Percentiles rank a stretch among this genome's conserved stretches.
Conservation (phyloP, 2,329 filamentous ascomycete genomes). For the Chrysoporthe cubensis region DNA sequence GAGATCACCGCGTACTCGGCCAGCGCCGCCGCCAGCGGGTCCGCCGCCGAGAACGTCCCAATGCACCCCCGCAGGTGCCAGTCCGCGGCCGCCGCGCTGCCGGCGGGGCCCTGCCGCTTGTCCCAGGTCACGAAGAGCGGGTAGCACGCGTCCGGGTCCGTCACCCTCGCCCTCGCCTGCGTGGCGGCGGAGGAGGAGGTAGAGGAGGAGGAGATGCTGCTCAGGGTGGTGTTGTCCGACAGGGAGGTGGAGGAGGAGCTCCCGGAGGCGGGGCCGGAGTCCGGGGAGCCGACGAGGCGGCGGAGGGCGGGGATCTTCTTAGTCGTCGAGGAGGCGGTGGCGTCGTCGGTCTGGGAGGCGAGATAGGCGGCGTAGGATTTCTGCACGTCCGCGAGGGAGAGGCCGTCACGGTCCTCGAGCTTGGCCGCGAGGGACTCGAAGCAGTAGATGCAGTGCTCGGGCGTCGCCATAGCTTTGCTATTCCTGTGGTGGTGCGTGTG, state of each 20-base stretch:
- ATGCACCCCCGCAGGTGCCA: constrained; percentile 89
- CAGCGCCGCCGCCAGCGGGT: constrained; percentile 74
- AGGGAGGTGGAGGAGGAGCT: constrained; percentile 38
- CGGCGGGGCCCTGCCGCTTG: constrained; percentile 54
- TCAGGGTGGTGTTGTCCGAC: constrained; percentile 37
- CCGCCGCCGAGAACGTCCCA: constrained; percentile 79
- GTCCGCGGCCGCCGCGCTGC: constrained; percentile 41
- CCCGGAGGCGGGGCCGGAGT: constrained; percentile 40
- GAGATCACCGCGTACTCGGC: constrained; percentile 83
- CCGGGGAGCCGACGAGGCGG: constrained; percentile 41
- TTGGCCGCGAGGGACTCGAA: constrained; percentile 84
- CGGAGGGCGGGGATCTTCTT: constrained; percentile 48
- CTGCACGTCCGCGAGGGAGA: constrained; percentile 71
- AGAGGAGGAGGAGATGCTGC: constrained; percentile 39
- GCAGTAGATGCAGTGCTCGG: constrained; percentile 87
- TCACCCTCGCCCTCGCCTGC: constrained; percentile 31
- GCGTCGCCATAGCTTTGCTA: constrained; percentile 70
- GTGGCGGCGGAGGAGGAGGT: constrained; percentile 35
- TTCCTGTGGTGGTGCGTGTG: background rate
- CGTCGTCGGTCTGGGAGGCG: constrained; percentile 32
- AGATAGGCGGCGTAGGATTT: constrained; percentile 59
- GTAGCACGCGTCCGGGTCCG: constrained; percentile 50
- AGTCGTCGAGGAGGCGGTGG: constrained; percentile 27
- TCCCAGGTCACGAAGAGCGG: constrained; percentile 98
- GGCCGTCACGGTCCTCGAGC: constrained; percentile 70